A percentile compares a stretch with the other conserved stretches of the same genome.
Evolutionary conservation across 2,329 filamentous ascomycete genomes (phyloP).

Genomic region (Diaporthe batatas): DNA sequence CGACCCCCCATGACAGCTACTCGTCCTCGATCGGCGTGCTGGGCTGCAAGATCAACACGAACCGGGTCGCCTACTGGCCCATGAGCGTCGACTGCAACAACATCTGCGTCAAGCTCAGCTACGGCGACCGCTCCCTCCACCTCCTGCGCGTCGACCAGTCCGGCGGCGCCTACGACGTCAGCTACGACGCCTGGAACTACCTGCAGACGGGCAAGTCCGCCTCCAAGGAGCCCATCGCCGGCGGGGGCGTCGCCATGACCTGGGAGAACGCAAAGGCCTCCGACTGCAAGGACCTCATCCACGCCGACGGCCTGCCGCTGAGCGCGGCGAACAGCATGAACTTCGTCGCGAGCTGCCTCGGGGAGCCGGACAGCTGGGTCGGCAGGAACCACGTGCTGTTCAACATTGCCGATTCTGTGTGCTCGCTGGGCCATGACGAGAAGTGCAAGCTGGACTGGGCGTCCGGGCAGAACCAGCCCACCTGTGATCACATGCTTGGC

Average conservation of each 20-base stretch:
- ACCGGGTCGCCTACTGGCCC: constrained; percentile 72
- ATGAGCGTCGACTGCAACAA: constrained; percentile 63
- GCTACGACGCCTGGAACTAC: constrained; percentile 72
- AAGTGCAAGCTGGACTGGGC: constrained; percentile 60
- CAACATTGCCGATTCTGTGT: constrained; percentile 65
- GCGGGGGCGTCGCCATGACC: constrained; percentile 63
- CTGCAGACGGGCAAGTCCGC: constrained; percentile 62
- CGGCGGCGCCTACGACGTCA: constrained; percentile 63
- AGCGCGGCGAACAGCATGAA: constrained; percentile 67
- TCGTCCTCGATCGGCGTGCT: constrained; percentile 68
- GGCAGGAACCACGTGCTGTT: constrained; percentile 61
- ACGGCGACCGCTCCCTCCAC: constrained; percentile 63
- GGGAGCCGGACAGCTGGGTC: constrained; percentile 58
- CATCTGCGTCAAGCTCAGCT: constrained; percentile 66
- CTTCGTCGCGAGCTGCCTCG: constrained; percentile 62
- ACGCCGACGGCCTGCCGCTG: constrained; percentile 54
- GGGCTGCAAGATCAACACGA: constrained; percentile 71
- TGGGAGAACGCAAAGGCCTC: constrained; percentile 59
- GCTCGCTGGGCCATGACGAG: constrained; percentile 62
- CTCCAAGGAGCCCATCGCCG: constrained; percentile 58
- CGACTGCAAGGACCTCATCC: constrained; percentile 63
- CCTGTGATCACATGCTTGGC: constrained; percentile 59
- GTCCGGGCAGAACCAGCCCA: constrained; percentile 57
- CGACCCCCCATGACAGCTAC: constrained; percentile 69
- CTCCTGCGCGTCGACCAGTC: constrained; percentile 70